phyloP scores from a whole-genome alignment of 148 eudicot species.

The Chenopodium suecicum region DNA sequence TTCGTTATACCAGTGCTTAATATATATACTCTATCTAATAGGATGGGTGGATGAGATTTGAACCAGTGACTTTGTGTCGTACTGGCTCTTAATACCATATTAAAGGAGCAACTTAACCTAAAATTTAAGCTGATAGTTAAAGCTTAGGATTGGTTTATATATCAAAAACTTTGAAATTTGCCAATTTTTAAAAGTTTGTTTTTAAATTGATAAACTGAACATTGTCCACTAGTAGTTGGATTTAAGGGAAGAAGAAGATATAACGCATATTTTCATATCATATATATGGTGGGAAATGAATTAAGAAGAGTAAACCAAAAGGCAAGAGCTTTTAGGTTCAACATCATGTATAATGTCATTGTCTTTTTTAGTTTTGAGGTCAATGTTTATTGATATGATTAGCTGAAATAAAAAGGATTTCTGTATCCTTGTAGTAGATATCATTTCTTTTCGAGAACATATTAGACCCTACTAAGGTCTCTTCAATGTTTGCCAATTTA shows the following conservation, averaged over 20 bases:
- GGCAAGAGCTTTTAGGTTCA: conserved; percentile 1
- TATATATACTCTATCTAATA: too few relatives aligned
- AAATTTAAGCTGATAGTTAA: too few relatives aligned
- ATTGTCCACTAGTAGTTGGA: neutral
- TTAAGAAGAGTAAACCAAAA: conserved; percentile 3
- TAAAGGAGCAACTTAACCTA: too few relatives aligned
- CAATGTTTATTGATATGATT: conserved; percentile 22
- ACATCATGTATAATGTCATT: conserved; percentile 9
- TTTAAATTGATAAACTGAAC: too few relatives aligned
- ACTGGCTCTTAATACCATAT: too few relatives aligned
- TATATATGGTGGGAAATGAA: neutral
- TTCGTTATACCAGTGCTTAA: too few relatives aligned
- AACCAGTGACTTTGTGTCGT: too few relatives aligned
- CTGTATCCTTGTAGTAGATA: conserved; percentile 10
- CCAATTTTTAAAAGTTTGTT: too few relatives aligned
- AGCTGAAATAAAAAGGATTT: conserved; percentile 1
- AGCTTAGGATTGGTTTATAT: too few relatives aligned
- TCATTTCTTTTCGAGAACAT: conserved; percentile 18
- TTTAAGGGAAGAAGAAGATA: neutral
- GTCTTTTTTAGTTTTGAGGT: conserved; percentile 5
- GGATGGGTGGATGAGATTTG: too few relatives aligned
- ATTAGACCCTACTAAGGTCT: conserved; percentile 23
- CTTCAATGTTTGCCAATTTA: conserved; percentile 31
- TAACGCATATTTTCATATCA: neutral
- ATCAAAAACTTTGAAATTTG: too few relatives aligned